Evolutionary conservation across 805 yeast genomes (phyloP), one percentile per base, ranked within the genome.

Genomic region (Suhomyces vadensis): DNA sequence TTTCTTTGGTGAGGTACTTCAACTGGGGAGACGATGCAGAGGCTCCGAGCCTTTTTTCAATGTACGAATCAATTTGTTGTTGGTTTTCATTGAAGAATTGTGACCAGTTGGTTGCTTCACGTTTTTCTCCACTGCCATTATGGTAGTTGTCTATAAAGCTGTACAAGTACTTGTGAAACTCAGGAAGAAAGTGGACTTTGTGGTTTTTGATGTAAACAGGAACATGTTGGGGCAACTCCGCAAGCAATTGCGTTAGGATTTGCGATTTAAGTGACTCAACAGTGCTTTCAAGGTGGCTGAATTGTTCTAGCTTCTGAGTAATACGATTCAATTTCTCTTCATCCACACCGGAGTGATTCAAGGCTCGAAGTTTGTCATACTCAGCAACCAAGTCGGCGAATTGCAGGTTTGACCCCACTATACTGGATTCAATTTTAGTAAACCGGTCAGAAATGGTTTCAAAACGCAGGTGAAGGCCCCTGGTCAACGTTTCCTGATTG

Each of bases 151-250:
- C 71, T 16, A 69, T 48, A 38, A 69, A 67, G 25, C 57, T 53
- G 42, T 55, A 60, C 39, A 70, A 51, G 44, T 59, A 68, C 35
- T 63, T 60, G 29, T 64, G 69, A 46, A 71, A 71, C 44, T 69
- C 73, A 0, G 75, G 74, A 3, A 61, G 44, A 37, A 63, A 65
- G 42, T 67, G 73, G n/a, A 71, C 56, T 39, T 65, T 64, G 9
- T 54, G 53, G 41, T 70, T 53, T 39, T 62, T 61, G 17, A 61
- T 48, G 46, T 57, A 65, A 1, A 65, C 61, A 0, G 74, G 74
- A 9, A 68, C 50, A 20, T 59, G 56, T 2, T 54, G 49, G 3
- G 74, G 73, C 16, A 70, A 51, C 2, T 49, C 37, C 3, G 50
- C 47, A 1, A 61, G 21, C 5, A 64, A 46, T 2, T 58, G 52